These are phyloP conservation scores for Nidularia sp. DNA, from an alignment of 768 basidiomycete species.

Conservation along the genomic window DNA sequence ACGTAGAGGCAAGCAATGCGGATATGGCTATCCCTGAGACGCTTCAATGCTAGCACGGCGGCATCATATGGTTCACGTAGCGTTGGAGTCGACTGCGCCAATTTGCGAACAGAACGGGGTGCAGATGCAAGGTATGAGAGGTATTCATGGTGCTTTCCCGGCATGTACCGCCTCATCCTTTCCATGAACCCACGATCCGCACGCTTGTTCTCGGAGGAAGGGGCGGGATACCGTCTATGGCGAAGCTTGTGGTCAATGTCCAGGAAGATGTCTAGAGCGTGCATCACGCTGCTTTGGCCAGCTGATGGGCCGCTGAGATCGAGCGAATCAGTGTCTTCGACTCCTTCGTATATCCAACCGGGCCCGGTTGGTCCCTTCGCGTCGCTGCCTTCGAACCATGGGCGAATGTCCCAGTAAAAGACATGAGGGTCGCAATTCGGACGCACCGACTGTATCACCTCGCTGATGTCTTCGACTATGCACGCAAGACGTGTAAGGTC, in stretches of 20 bases:
- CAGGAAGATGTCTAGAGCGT: conserved; percentile 79
- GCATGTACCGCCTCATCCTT: conserved; percentile 94
- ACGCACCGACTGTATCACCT: conserved; percentile 65
- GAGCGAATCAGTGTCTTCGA: conserved; percentile 50
- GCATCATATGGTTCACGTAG: conserved; percentile 75
- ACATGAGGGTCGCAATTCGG: conserved; percentile 74
- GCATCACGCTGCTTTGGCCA: conserved; percentile 91
- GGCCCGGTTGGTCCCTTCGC: conserved; percentile 45
- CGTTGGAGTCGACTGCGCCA: conserved; percentile 52
- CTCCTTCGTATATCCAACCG: conserved; percentile 79
- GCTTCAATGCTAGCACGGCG: conserved; percentile 75
- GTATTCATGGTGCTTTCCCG: conserved; percentile 84
- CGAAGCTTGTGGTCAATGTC: conserved; percentile 86
- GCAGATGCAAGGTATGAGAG: conserved; percentile 60
- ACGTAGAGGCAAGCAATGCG: conserved; percentile 85
- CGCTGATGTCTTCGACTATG: conserved; percentile 72
- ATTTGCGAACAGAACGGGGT: conserved; percentile 58
- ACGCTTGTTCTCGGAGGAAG: conserved; percentile 61
- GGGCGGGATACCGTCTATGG: conserved; percentile 60
- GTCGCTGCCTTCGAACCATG: conserved; percentile 89
- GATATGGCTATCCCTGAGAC: conserved; percentile 85
- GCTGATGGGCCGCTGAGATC: conserved; percentile 87
- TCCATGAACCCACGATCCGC: conserved; percentile 84
- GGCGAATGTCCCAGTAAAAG: conserved; percentile 88
- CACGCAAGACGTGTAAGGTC: conserved; percentile 66